A percentile compares a stretch with the other conserved stretches of the same genome.
phyloP scores from a whole-genome alignment of 2,329 filamentous ascomycete species.

The Rhinocladiella similis region DNA sequence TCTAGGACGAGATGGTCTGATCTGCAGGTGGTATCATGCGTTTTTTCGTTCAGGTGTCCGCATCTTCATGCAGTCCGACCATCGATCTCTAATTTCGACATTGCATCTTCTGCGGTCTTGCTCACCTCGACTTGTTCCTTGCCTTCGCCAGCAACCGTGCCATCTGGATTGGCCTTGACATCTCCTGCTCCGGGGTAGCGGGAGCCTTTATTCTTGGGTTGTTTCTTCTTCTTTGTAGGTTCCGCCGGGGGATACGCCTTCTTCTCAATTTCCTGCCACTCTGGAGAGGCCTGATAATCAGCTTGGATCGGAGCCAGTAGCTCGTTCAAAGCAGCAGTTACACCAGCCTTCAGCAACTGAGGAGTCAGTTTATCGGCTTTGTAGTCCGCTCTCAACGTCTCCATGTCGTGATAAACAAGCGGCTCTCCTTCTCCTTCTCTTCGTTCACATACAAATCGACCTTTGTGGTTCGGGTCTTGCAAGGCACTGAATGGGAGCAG shows the following conservation, averaged over 20 bases:
- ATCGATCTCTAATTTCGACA: slow-evolving; percentile 28
- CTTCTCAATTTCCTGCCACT: slow-evolving; percentile 76
- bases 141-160: slow-evolving; percentile 23
- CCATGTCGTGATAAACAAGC: slow-evolving; percentile 75
- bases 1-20: too few species aligned
- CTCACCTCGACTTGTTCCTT: slow-evolving; percentile 27
- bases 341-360: slow-evolving; percentile 82
- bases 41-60: too few species aligned
- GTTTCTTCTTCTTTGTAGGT: slow-evolving; percentile 64
- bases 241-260: slow-evolving; percentile 78
- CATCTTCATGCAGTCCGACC: slow-evolving; percentile 7
- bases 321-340: slow-evolving; percentile 64
- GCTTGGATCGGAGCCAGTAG: slow-evolving; percentile 75
- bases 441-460: slow-evolving; percentile 66
- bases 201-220: slow-evolving; percentile 73
- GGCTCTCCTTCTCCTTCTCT: slow-evolving; percentile 67
- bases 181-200: slow-evolving; percentile 56
- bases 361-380: slow-evolving; percentile 77
- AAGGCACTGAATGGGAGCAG: slow-evolving; percentile 76
- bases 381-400: slow-evolving; percentile 78
- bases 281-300: slow-evolving; percentile 67
- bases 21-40: too few species aligned
- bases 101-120: slow-evolving; percentile 25
- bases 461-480: slow-evolving; percentile 46
- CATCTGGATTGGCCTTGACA: slow-evolving; percentile 24